phyloP scores from a whole-genome alignment of 352 stramenopile genomes.

The Pythium apleroticum region DNA sequence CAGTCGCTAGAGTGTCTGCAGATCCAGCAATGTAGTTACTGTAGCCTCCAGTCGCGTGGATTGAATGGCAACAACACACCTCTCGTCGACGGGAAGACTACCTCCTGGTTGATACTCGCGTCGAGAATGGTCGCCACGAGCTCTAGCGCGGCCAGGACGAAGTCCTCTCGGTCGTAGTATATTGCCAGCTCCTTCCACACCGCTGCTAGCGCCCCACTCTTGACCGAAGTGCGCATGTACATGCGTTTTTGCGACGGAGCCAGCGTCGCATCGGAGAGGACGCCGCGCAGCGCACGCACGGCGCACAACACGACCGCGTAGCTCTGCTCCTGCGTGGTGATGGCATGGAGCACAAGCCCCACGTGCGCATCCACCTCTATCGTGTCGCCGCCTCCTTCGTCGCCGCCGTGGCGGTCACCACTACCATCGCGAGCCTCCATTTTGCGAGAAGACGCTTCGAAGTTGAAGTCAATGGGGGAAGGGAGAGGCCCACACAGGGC shows the following conservation, averaged over 20 bases:
- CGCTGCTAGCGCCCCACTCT: conserved; percentile 6
- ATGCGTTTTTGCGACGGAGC: background rate
- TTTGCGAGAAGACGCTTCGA: background rate
- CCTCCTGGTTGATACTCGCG: background rate
- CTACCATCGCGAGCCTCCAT: background rate
- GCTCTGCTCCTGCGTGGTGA: conserved; percentile 36
- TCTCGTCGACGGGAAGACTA: background rate
- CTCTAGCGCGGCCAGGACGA: conserved; percentile 17
- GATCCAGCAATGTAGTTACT: background rate
- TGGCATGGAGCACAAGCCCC: conserved; percentile 30
- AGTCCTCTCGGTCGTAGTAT: conserved; percentile 17
- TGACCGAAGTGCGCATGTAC: conserved; percentile 7
- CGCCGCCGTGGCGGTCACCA: background rate
- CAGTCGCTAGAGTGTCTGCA: conserved; percentile 1
- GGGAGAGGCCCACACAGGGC: background rate
- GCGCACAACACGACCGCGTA: conserved; percentile 31
- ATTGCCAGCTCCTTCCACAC: conserved; percentile 4
- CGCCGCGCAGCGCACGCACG: conserved; percentile 29
- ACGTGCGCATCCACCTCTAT: conserved; percentile 26
- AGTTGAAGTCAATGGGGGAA: background rate
- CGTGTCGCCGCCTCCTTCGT: background rate
- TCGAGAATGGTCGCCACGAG: conserved; percentile 8
- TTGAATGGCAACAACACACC: background rate
- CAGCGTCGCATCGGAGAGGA: background rate
- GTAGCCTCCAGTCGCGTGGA: background rate